Evolutionary conservation across 1,139 yeast species (phyloP).

Genomic region (Arxiozyma bovina): DNA sequence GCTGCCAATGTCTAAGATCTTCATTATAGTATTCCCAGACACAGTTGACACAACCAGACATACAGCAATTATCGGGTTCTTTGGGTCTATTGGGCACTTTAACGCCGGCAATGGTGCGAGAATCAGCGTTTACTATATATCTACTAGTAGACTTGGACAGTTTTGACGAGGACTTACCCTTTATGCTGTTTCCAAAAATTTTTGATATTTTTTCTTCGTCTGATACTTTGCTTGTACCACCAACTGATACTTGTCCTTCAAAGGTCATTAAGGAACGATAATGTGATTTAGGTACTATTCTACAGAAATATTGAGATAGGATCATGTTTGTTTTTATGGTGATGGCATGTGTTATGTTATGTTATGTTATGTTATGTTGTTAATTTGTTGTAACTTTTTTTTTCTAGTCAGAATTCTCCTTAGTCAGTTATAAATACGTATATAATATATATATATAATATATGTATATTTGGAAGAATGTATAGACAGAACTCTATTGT

Average conservation of each 20-base stretch:
- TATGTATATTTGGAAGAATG: neutral
- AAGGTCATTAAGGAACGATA: conserved; percentile 27
- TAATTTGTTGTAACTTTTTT: too few species aligned
- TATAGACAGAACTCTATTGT: too few species aligned
- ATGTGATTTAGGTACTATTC: neutral
- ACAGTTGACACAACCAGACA: conserved; percentile 94
- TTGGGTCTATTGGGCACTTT: conserved; percentile 69
- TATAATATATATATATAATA: too few species aligned
- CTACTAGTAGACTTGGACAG: conserved; percentile 40
- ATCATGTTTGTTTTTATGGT: too few species aligned
- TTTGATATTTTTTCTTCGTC: conserved; percentile 43
- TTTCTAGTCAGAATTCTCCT: neutral
- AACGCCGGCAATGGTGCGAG: conserved; percentile 56
- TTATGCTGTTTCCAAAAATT: conserved; percentile 52
- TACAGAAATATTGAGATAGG: neutral
- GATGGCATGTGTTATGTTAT: too few species aligned
- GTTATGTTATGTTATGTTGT: too few species aligned
- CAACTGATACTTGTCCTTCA: conserved; percentile 39
- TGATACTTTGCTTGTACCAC: conserved; percentile 31
- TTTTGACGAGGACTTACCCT: conserved; percentile 41
- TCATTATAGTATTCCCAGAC: conserved; percentile 93
- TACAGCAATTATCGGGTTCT: conserved; percentile 94
- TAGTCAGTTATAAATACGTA: too few species aligned
- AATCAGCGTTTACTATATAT: conserved; percentile 31
- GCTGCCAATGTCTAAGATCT: conserved; percentile 76